Percentiles rank a stretch among this genome's conserved stretches.
Evolutionary conservation across 805 yeast genomes (phyloP).

Genomic region (Candida ortonii): DNA sequence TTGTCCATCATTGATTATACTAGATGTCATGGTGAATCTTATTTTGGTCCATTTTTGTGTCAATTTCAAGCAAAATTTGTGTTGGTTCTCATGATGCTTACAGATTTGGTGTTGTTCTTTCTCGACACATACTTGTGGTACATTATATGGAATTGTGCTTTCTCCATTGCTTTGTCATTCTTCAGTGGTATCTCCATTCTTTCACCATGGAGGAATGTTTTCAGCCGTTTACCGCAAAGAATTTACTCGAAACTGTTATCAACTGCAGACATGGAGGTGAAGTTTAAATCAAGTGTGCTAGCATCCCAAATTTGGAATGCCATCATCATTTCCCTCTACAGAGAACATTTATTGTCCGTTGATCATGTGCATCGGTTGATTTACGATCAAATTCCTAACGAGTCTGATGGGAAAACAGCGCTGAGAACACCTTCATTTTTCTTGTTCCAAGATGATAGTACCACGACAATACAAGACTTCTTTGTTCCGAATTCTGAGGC

Average conservation of each 20-base stretch:
- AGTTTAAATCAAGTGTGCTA: constrained; percentile 38
- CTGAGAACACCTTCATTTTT: constrained; percentile 46
- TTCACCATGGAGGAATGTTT: constrained; percentile 59
- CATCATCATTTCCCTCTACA: constrained; percentile 49
- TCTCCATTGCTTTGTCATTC: constrained; percentile 48
- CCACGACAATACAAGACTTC: constrained; percentile 36
- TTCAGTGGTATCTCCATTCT: constrained; percentile 52
- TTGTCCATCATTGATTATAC: constrained; percentile 41
- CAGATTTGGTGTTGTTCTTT: constrained; percentile 50
- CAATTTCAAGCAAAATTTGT: constrained; percentile 41
- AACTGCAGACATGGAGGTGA: constrained; percentile 43
- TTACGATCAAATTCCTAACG: constrained; percentile 47
- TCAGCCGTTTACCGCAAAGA: constrained; percentile 48
- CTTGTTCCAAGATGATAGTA: constrained; percentile 46
- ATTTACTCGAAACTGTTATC: constrained; percentile 47
- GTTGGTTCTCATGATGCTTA: constrained; percentile 38
- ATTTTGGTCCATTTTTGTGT: constrained; percentile 42
- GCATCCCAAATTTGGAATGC: constrained; percentile 56
- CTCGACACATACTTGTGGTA: constrained; percentile 59
- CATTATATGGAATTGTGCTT: constrained; percentile 51
- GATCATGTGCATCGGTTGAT: constrained; percentile 42
- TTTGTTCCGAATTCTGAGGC: constrained; percentile 48
- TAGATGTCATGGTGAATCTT: constrained; percentile 43
- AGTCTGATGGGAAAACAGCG: constrained; percentile 37
- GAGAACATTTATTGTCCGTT: constrained; percentile 50